Evolutionary conservation across 306 rosid genomes (phyloP).

Genomic region (Begonia loranthoides): DNA sequence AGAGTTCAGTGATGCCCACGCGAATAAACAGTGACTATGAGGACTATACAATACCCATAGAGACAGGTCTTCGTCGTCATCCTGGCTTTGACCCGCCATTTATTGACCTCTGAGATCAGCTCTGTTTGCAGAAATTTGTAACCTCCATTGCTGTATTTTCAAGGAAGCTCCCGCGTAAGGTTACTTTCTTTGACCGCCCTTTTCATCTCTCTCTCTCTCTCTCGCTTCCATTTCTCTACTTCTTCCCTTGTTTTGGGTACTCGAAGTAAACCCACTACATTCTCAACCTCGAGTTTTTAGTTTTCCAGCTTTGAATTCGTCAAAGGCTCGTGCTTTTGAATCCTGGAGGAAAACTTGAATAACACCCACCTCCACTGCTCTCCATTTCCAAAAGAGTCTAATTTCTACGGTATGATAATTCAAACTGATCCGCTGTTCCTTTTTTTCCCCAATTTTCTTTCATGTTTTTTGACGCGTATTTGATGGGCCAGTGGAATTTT

Average conservation of each 20-base stretch:
- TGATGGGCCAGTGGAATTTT: not conserved
- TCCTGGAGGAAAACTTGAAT: conserved; percentile 9
- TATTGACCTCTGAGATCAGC: too few relatives aligned
- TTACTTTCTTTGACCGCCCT: conserved; percentile 47
- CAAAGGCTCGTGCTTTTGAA: conserved; percentile 46
- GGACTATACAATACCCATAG: too few relatives aligned
- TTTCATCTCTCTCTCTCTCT: not conserved
- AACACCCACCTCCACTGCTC: not conserved
- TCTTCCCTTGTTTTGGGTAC: not conserved
- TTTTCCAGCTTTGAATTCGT: conserved; percentile 38
- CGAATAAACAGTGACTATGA: too few relatives aligned
- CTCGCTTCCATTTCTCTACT: not conserved
- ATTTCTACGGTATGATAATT: conserved; percentile 18
- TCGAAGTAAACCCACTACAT: not conserved
- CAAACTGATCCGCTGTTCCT: conserved; percentile 10
- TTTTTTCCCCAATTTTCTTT: conserved; percentile 6
- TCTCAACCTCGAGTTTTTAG: conserved; percentile 4
- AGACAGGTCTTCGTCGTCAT: too few relatives aligned
- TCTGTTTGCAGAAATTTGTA: too few relatives aligned
- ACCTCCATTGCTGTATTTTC: conserved; percentile 2
- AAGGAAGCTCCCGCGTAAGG: conserved; percentile 25
- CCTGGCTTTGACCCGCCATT: too few relatives aligned
- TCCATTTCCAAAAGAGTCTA: conserved; percentile 6
- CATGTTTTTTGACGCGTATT: too few relatives aligned
- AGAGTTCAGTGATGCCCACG: too few relatives aligned